Evolutionary conservation across 257 asterid genomes (phyloP).

Genomic region (Petunia secreta): DNA sequence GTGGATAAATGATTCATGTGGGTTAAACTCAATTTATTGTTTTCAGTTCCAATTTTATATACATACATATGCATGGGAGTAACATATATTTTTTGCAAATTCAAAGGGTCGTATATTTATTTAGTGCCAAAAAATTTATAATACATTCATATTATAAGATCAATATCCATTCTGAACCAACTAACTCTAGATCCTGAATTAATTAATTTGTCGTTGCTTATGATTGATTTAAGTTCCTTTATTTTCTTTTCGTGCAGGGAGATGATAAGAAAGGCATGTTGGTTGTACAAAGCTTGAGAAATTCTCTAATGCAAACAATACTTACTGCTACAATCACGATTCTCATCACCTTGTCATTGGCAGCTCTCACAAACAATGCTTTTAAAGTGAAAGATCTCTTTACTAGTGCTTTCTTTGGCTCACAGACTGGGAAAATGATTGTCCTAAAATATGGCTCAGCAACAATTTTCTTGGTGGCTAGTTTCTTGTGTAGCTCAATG

Average conservation of each 20-base stretch:
- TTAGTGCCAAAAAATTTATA: no score
- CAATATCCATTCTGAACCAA: background rate
- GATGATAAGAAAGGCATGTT: slow-evolving; percentile 76
- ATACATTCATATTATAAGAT: background rate
- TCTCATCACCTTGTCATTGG: slow-evolving; percentile 50
- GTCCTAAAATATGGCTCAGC: slow-evolving; percentile 67
- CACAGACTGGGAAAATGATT: slow-evolving; percentile 55
- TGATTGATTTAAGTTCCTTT: no score
- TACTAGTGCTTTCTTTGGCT: slow-evolving; percentile 46
- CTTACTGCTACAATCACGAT: slow-evolving; percentile 66
- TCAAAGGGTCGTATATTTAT: no score
- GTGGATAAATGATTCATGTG: no score
- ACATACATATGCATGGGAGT: no score
- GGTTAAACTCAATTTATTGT: no score
- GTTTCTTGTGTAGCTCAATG: slow-evolving; percentile 74
- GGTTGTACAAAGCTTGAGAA: slow-evolving; percentile 80
- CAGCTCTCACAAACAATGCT: slow-evolving; percentile 73
- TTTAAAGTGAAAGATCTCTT: slow-evolving; percentile 51
- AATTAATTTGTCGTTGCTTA: fast-evolving
- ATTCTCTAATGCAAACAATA: slow-evolving; percentile 70
- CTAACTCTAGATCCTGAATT: background rate
- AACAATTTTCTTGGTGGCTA: slow-evolving; percentile 52
- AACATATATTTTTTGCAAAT: no score
- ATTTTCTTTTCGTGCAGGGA: slow-evolving; percentile 33
- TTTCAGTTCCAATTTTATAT: no score